Base-by-base conservation (phyloP, 2,329 filamentous ascomycete genomes). In the Alternaria ethzedia region DNA sequence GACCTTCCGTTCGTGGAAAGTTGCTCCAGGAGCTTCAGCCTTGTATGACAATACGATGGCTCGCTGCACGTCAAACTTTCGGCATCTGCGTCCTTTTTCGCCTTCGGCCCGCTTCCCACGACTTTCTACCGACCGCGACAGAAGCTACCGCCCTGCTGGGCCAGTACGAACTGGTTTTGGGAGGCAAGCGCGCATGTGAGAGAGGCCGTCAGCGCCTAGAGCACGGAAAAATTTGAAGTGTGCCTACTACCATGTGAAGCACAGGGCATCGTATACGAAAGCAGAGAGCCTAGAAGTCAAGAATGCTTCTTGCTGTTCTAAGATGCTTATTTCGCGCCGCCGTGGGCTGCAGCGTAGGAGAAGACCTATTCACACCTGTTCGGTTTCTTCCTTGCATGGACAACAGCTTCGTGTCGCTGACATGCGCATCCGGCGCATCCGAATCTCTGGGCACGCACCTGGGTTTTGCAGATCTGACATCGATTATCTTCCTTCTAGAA, bases 401-500 rank as follows among this genome's bases (percentile, higher is more conserved):
- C 36, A 41, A 30, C 17, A 59, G 47, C 47, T 49, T 44, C 57
- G 25, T 32, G n/a, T 13, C 44, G 36, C 57, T 54, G 36, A 52
- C 47, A 54, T 32, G 23, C 25, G 17, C 32, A 51, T 54, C 57
- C 57, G 36, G 17, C 36, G 47, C 47, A 44, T 45, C 57, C 36
- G 32, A 25, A 28, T 15, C 47, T 25, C 26, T 25, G 25, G 15
- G 54, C 49, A 58, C 17, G 25, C 20, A 41, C 32, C 49, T 43
- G 30, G 36, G 55, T 54, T 49, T 43, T 44, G 46, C 55, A 49
- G 13, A 55, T 63, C 45, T 55, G 50, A 41, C 43, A n/a, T 23
- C 13, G 49, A 30, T 52, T 55, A 25, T 56, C 10, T 49, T 17
- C 50, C 60, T 63, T 59, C 60, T 56, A 51, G 56, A 59, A 59